Percentiles rank a stretch among this genome's conserved stretches.
Evolutionary conservation across 2,329 filamentous ascomycete genomes (phyloP).

Genomic region (Moelleriella libera): DNA sequence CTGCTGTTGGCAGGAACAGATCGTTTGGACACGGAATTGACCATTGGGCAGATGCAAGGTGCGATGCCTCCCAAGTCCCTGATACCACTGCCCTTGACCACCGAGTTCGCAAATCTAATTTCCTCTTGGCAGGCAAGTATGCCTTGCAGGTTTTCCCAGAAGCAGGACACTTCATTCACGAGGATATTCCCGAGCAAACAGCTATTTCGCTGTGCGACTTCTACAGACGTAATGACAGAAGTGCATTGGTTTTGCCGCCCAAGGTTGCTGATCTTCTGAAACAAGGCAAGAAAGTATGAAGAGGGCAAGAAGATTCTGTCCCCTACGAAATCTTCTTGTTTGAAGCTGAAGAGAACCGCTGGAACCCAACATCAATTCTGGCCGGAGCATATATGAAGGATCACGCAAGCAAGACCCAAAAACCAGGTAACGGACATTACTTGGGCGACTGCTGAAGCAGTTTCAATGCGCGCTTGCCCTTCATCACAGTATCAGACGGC

Average conservation of each 20-base stretch:
- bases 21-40: constrained; percentile 77
- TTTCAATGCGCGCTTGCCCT: no score
- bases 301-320: no score
- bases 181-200: constrained; percentile 84
- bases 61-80: constrained; percentile 5
- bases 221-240: constrained; percentile 80
- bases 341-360: no score
- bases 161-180: constrained; percentile 92
- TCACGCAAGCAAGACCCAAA: no score
- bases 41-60: constrained; percentile 97
- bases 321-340: no score
- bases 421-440: no score
- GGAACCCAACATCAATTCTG: no score
- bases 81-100: neutral
- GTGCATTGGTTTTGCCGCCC: constrained; percentile 70
- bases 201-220: constrained; percentile 80
- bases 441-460: no score
- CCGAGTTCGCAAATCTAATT: neutral
- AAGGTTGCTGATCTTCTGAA: constrained; percentile 69
- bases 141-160: constrained; percentile 89
- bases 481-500: no score
- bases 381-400: no score
- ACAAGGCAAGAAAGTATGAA: constrained; percentile 44
- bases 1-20: constrained; percentile 81
- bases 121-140: constrained; percentile 56